A percentile compares a stretch with the other conserved stretches of the same genome.
phyloP scores from a whole-genome alignment of 108 stramenopile genomes.

The Pelagomonas calceolata region DNA sequence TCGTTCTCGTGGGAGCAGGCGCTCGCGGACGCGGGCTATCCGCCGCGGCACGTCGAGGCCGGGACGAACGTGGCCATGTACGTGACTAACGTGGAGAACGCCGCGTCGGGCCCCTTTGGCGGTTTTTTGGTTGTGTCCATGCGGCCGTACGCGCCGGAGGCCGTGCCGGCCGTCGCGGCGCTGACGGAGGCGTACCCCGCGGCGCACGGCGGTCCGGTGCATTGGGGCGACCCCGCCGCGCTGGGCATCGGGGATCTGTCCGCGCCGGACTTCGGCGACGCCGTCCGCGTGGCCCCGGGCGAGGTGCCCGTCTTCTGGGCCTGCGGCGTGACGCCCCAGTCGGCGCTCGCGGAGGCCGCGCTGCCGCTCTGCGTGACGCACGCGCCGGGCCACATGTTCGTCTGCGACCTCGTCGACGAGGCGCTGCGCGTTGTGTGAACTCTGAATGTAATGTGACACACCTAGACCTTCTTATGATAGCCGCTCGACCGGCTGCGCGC shows the following conservation, averaged over 20 bases:
- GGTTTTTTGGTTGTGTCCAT: constrained; percentile 73
- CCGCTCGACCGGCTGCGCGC: too few species aligned
- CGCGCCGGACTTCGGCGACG: constrained; percentile 68
- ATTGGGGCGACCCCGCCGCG: constrained; percentile 55
- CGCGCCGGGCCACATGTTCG: constrained; percentile 81
- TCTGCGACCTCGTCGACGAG: constrained; percentile 44
- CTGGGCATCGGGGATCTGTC: constrained; percentile 56
- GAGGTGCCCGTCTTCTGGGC: constrained; percentile 84
- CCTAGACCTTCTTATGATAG: too few species aligned
- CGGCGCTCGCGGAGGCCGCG: constrained; percentile 52
- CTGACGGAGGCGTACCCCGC: constrained; percentile 54
- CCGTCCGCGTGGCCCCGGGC: constrained; percentile 42
- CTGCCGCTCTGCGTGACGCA: constrained; percentile 71
- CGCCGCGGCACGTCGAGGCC: constrained; percentile 54
- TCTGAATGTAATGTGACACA: too few species aligned
- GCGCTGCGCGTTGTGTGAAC: too few species aligned
- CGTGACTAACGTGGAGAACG: constrained; percentile 51
- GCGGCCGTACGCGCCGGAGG: constrained; percentile 62
- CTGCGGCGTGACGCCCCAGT: constrained; percentile 81
- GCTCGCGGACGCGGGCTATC: constrained; percentile 53
- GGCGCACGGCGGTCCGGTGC: constrained; percentile 74
- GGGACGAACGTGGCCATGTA: constrained; percentile 80
- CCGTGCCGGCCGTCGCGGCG: constrained; percentile 55
- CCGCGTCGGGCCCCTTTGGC: constrained; percentile 49
- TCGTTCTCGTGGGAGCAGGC: constrained; percentile 54